phyloP scores from a whole-genome alignment of 305 asterid species.

The Solanum hybrid region DNA sequence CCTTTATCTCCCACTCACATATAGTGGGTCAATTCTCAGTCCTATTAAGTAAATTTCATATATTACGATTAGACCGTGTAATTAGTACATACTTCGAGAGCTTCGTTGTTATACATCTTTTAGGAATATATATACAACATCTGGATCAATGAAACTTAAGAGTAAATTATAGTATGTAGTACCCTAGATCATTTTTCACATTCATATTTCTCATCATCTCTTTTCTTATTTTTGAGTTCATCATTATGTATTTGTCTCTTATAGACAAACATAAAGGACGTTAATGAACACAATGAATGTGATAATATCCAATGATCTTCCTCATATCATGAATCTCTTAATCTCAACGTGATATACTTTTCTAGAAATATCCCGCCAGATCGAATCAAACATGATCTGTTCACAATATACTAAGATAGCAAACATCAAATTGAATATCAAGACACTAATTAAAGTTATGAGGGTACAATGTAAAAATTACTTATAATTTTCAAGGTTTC shows the following conservation, averaged over 20 bases:
- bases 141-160: too few species aligned
- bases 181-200: too few species aligned
- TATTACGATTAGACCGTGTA: too few species aligned
- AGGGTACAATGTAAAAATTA: background rate
- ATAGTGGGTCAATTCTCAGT: background rate
- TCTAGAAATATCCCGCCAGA: background rate
- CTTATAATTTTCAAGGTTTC: background rate
- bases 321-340: background rate
- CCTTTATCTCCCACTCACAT: background rate
- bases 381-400: background rate
- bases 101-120: too few species aligned
- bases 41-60: too few species aligned
- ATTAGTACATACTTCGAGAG: too few species aligned
- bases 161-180: too few species aligned
- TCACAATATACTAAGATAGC: background rate
- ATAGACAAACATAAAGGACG: background rate
- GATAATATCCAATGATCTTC: background rate
- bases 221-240: too few species aligned
- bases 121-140: too few species aligned
- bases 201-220: too few species aligned
- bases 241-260: background rate
- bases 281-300: background rate
- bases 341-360: background rate
- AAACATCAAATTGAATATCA: background rate
- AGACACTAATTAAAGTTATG: background rate